Evolutionary conservation across 495 filamentous ascomycete species (phyloP).

Genomic region (Clavariopsis aquatica): DNA sequence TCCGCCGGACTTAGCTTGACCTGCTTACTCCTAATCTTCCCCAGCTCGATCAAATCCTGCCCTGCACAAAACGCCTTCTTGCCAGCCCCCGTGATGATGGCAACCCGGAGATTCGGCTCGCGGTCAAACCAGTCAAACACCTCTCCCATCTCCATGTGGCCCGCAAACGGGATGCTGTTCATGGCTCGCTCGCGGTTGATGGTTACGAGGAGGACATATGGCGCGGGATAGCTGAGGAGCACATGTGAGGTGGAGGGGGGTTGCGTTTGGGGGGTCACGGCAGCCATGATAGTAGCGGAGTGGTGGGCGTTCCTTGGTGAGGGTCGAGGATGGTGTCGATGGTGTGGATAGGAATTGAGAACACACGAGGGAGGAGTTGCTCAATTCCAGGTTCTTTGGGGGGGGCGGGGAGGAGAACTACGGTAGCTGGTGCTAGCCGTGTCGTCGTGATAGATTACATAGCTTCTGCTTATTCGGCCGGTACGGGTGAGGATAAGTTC

Average conservation of each 20-base stretch:
- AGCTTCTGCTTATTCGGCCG: slow-evolving; percentile 4
- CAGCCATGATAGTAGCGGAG: slow-evolving; percentile 11
- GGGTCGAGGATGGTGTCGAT: too few relatives aligned
- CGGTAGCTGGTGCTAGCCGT: neutral
- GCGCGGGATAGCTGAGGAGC: slow-evolving; percentile 40
- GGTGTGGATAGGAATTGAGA: too few relatives aligned
- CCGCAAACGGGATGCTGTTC: slow-evolving; percentile 46
- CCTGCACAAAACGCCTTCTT: slow-evolving; percentile 60
- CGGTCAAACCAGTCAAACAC: slow-evolving; percentile 60
- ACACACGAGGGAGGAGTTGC: neutral
- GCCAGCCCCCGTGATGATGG: slow-evolving; percentile 58
- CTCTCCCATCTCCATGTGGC: slow-evolving; percentile 55
- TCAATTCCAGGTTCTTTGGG: too few relatives aligned
- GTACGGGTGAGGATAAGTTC: neutral
- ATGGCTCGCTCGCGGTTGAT: slow-evolving; percentile 39
- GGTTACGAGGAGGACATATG: slow-evolving; percentile 40
- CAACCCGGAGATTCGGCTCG: slow-evolving; percentile 57
- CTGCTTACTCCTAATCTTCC: slow-evolving; percentile 24
- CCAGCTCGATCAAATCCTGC: slow-evolving; percentile 52
- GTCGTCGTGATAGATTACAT: neutral
- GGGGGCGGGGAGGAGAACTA: too few relatives aligned
- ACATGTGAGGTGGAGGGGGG: slow-evolving; percentile 35
- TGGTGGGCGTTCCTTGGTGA: too few relatives aligned
- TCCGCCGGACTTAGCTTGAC: slow-evolving; percentile 20
- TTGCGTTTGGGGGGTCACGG: slow-evolving; percentile 18